phyloP scores from a whole-genome alignment of 176 grass and related monocot species.

The Ensete glaucum region DNA sequence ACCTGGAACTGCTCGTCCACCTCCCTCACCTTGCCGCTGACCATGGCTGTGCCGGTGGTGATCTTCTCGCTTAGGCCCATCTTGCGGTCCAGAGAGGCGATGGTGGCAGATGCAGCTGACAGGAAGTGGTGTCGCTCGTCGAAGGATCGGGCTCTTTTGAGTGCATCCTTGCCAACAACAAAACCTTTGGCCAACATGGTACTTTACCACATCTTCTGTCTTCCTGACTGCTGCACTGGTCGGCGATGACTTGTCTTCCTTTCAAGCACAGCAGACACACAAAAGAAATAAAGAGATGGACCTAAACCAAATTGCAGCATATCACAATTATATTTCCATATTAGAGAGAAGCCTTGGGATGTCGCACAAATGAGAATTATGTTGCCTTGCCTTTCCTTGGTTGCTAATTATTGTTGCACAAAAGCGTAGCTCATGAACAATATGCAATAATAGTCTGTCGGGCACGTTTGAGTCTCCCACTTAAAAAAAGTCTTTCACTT shows the following conservation, averaged over 20 bases:
- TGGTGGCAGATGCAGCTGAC: background rate
- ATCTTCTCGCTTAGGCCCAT: slow-evolving; percentile 16
- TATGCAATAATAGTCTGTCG: too few species aligned
- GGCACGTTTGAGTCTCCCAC: too few species aligned
- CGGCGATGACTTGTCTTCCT: background rate
- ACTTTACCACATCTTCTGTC: slow-evolving; percentile 12
- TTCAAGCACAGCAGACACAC: too few species aligned
- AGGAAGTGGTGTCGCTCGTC: slow-evolving; percentile 5
- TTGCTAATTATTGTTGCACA: too few species aligned
- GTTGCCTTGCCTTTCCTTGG: too few species aligned
- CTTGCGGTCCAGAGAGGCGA: slow-evolving; percentile 1
- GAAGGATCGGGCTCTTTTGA: slow-evolving; percentile 10
- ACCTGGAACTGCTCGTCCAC: slow-evolving; percentile 10
- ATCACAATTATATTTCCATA: too few species aligned
- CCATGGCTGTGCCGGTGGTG: background rate
- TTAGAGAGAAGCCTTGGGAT: too few species aligned
- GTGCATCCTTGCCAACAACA: slow-evolving; percentile 4
- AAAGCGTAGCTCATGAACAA: too few species aligned
- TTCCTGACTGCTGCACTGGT: background rate
- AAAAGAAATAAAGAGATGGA: background rate
- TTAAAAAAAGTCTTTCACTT: too few species aligned
- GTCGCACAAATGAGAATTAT: too few species aligned
- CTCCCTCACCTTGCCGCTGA: slow-evolving; percentile 4
- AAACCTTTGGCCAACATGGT: slow-evolving; percentile 13
- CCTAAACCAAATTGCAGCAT: background rate